Percentiles rank a stretch among this genome's conserved stretches.
Evolutionary conservation across 225 moss, liverwort and hornwort genomes (phyloP).

Genomic region (Marchantia paleacea): DNA sequence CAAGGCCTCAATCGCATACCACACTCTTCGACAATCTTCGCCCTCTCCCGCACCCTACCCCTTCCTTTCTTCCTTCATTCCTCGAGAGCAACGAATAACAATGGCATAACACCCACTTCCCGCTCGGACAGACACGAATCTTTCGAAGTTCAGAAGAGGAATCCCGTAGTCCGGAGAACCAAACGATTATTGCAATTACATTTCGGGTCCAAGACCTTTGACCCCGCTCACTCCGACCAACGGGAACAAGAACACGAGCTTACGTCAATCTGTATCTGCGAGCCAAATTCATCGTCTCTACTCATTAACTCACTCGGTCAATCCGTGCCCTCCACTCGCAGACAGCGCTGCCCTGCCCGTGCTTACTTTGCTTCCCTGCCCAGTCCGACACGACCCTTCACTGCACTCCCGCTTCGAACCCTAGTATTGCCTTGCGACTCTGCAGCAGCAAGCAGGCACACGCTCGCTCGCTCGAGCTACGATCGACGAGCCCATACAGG

Average conservation of each 20-base stretch:
- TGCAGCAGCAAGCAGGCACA: background rate
- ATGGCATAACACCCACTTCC: background rate
- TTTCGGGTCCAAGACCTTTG: background rate
- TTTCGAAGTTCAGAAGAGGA: background rate
- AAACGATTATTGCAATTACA: background rate
- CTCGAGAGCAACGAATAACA: background rate
- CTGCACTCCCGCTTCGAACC: background rate
- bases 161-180: background rate
- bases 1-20: background rate
- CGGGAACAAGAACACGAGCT: background rate
- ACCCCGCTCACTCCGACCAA: background rate
- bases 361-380: too few species aligned
- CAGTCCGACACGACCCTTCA: too few species aligned
- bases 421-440: background rate
- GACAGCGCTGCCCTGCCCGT: background rate
- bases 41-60: background rate
- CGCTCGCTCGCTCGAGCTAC: background rate
- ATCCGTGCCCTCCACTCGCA: background rate
- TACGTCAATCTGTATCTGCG: background rate
- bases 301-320: background rate
- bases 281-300: background rate
- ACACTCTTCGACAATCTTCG: background rate
- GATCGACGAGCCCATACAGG: background rate
- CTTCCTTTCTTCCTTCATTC: background rate
- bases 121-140: background rate